Evolutionary conservation across 1,284 basidiomycete genomes (phyloP), one percentile per base, ranked within the genome.

Genomic region (Pascua guehoae): DNA sequence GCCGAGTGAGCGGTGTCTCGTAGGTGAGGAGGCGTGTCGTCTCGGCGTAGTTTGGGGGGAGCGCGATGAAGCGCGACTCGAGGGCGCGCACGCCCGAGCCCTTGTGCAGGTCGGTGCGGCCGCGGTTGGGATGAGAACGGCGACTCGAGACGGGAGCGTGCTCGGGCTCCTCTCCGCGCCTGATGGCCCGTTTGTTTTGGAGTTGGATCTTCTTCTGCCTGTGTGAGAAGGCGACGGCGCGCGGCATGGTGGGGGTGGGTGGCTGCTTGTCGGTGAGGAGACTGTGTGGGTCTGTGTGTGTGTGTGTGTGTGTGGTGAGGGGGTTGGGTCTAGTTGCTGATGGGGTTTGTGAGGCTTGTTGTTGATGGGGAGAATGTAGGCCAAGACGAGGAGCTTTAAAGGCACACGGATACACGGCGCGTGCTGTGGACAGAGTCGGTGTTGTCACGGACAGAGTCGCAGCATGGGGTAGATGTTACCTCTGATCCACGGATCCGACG

Each of bases 171-270:
- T 63, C 88, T 16, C 88, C 89, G 40, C 89, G 85, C 72, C 92
- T 92, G 39, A 86, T 77, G 1, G 89, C 89, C n/a, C 89, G 85
- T 66, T 87, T 88, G 58, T 84, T 80, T 69, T 87, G 84, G 7
- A 86, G 80, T 61, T 88, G 82, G 8, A 82, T 61, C 66, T 86
- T 89, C 66, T 85, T 86, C 71, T 88, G 81, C 63, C 86, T 89
- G 47, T 79, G 81, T 1, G 87, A 89, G 36, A 32, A 32, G 24
- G 24, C 24, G 24, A 32, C 24, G 24, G 24, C 24, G 24, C 24
- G 24, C 24, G 24, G 24, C 24, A 32, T 32, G 24, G 32, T 49
- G 17, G 41, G 42, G 32, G 4, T 40, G 7, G 37, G 44, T 12
- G 8, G 41, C 5, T n/a, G 41, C 8, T 7, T 41, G 41, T 41